Evolutionary conservation across 306 rosid species (phyloP).

Genomic region (Vicia sativa): DNA sequence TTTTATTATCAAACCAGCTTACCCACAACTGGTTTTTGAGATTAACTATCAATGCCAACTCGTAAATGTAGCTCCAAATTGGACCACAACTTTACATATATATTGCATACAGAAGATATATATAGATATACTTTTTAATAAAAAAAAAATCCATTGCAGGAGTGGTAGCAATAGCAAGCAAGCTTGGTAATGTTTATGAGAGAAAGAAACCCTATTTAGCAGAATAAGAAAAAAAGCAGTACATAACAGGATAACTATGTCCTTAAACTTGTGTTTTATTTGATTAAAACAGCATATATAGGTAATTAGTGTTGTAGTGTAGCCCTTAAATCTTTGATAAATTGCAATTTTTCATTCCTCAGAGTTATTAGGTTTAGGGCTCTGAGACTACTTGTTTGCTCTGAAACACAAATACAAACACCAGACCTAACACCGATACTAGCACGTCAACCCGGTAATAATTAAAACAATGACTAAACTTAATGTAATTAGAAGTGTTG

Average conservation of each 20-base stretch:
- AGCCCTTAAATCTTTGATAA: not conserved
- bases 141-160: not conserved
- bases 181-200: not conserved
- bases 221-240: slow-evolving; percentile 1
- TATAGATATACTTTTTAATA: too few relatives aligned
- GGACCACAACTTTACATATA: not conserved
- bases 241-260: not conserved
- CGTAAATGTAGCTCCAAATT: not conserved
- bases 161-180: not conserved
- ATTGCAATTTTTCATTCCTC: not conserved
- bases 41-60: not conserved
- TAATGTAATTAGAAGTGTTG: too few relatives aligned
- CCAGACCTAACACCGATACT: too few relatives aligned
- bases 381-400: not conserved
- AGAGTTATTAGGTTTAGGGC: not conserved
- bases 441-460: too few relatives aligned
- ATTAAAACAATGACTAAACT: too few relatives aligned
- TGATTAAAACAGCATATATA: not conserved
- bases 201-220: slow-evolving; percentile 31
- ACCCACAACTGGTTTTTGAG: not conserved
- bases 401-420: too few relatives aligned
- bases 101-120: not conserved
- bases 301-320: not conserved
- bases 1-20: slow-evolving; percentile 15
- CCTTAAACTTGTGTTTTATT: not conserved